A percentile compares a stretch with the other conserved stretches of the same genome.
Conservation (phyloP, 345 rosid species). For the Toxicodendron radicans region DNA sequence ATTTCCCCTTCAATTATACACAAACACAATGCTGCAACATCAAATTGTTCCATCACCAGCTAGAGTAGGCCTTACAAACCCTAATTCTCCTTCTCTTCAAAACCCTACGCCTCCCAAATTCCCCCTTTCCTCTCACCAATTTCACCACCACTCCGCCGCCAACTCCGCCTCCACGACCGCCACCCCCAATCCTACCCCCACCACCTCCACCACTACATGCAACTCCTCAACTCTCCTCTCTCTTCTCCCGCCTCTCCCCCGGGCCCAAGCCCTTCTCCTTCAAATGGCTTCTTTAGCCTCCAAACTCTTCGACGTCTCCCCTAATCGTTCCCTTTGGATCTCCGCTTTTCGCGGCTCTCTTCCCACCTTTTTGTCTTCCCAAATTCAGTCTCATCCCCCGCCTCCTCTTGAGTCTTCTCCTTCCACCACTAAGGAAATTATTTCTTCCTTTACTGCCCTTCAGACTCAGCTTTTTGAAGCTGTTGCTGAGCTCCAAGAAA, state of each 20-base stretch:
- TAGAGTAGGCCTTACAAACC: slow-evolving; percentile 75
- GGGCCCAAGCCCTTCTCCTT: slow-evolving; percentile 83
- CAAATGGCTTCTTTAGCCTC: slow-evolving; percentile 75
- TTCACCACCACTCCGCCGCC: slow-evolving; percentile 40
- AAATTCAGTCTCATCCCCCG: slow-evolving; percentile 45
- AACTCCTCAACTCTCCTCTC: slow-evolving; percentile 70
- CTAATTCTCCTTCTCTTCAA: slow-evolving; percentile 71
- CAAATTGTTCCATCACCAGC: slow-evolving; percentile 86
- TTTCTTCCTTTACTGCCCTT: slow-evolving; percentile 62
- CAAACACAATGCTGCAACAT: slow-evolving; percentile 66
- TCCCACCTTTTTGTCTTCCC: slow-evolving; percentile 72
- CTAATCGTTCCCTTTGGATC: slow-evolving; percentile 73
- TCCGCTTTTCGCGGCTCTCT: slow-evolving; percentile 73
- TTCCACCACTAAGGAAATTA: slow-evolving; percentile 61
- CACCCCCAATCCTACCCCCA: slow-evolving; percentile 17
- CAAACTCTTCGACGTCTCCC: slow-evolving; percentile 77
- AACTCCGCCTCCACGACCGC: slow-evolving; percentile 37
- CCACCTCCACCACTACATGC: slow-evolving; percentile 30
- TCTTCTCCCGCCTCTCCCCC: slow-evolving; percentile 85
- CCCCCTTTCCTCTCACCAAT: slow-evolving; percentile 29
- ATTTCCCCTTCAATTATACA: neutral
- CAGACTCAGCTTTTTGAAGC: slow-evolving; percentile 93
- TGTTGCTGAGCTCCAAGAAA: slow-evolving; percentile 87
- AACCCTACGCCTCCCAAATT: slow-evolving; percentile 62
- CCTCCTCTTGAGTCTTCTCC: slow-evolving; percentile 58